These are phyloP conservation scores for Solanum chilense DNA, from an alignment of 257 asterid species.

Conservation along the genomic window DNA sequence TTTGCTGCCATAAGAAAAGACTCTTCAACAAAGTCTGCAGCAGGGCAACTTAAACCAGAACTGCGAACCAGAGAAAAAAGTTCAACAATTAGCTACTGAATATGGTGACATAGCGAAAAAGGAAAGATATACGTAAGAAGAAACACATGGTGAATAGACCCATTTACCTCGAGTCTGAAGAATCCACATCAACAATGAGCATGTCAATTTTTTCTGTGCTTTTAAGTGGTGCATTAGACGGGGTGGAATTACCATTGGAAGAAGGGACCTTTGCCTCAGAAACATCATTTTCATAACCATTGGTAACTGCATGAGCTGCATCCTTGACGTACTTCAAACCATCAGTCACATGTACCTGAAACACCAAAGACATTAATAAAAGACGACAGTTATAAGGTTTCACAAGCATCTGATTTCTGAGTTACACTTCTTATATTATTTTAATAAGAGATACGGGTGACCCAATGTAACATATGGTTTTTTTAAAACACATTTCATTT, in stretches of 20 bases:
- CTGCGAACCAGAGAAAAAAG: constrained; percentile 28
- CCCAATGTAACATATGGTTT: neutral
- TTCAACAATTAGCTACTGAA: neutral
- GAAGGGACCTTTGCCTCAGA: neutral
- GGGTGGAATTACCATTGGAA: constrained; percentile 5
- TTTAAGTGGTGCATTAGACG: constrained; percentile 18
- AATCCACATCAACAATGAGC: constrained; percentile 88
- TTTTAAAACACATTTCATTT: neutral
- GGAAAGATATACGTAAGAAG: neutral
- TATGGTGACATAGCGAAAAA: neutral
- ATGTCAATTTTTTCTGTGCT: constrained; percentile 29
- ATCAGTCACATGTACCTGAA: constrained; percentile 62
- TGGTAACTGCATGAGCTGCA: constrained; percentile 19
- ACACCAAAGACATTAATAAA: neutral
- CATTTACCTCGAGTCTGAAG: constrained; percentile 70
- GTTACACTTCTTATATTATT: neutral
- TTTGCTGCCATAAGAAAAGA: constrained; percentile 54
- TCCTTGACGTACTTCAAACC: constrained; percentile 55
- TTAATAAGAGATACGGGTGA: neutral
- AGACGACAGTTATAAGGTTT: neutral
- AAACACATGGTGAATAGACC: neutral
- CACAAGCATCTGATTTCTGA: neutral
- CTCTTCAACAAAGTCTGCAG: constrained; percentile 66
- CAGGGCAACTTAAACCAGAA: constrained; percentile 87
- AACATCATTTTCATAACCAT: constrained; percentile 1